Percentiles rank a stretch among this genome's conserved stretches.
Conservation (phyloP, 179 eudicot species). For the Beta corolliflora region DNA sequence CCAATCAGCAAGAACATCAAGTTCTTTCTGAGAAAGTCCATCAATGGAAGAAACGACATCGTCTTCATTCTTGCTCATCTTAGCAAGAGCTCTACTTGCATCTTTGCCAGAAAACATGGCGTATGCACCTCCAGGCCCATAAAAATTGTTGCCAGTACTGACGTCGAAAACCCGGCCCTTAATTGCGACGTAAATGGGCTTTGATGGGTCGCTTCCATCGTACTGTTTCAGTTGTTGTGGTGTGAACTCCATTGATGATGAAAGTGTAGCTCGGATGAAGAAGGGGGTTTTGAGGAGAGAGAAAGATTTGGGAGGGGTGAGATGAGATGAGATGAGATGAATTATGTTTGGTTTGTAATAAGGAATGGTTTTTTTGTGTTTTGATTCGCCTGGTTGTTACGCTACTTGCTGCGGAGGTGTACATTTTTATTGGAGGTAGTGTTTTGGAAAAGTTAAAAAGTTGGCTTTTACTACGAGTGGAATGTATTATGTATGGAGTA, state of each 20-base stretch:
- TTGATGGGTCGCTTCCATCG: slow-evolving; percentile 71
- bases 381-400: slow-evolving; percentile 16
- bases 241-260: slow-evolving; percentile 57
- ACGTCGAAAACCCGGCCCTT: slow-evolving; percentile 79
- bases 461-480: too few species aligned
- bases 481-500: too few species aligned
- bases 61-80: slow-evolving; percentile 82
- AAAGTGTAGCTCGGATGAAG: background rate
- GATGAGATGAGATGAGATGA: too few species aligned
- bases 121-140: slow-evolving; percentile 90
- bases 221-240: slow-evolving; percentile 52
- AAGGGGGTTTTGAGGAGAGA: background rate
- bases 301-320: background rate
- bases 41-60: slow-evolving; percentile 57
- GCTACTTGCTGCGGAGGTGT: background rate
- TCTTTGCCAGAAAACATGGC: slow-evolving; percentile 88
- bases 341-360: background rate
- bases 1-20: slow-evolving; percentile 79
- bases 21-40: slow-evolving; percentile 79
- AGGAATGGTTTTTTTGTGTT: background rate
- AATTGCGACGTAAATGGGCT: slow-evolving; percentile 76
- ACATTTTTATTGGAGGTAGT: background rate
- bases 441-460: too few species aligned
- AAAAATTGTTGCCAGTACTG: slow-evolving; percentile 63
- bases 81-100: slow-evolving; percentile 89